These are phyloP conservation scores for Alternaria solani DNA, from an alignment of 2,329 filamentous ascomycete species.

Conservation along the genomic window DNA sequence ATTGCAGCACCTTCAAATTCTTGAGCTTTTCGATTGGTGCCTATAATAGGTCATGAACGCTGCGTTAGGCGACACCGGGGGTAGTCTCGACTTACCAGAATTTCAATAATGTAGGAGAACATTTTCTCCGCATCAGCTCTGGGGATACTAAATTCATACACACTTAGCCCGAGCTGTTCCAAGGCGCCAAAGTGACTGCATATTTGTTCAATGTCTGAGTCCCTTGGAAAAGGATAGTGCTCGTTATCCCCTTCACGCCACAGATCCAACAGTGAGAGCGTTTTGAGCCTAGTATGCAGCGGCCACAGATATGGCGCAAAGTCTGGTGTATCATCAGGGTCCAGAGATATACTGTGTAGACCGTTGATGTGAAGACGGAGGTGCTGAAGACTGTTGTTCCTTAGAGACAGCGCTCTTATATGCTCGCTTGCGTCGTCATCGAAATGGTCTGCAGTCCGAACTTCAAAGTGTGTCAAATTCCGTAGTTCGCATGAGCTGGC, in stretches of 20 bases:
- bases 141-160: not conserved
- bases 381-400: conserved; percentile 1
- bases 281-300: not conserved
- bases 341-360: not conserved
- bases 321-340: not conserved
- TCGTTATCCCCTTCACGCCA: not conserved
- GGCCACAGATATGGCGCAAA: not conserved
- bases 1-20: conserved; percentile 11
- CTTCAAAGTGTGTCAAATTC: not conserved
- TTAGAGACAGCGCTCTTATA: not conserved
- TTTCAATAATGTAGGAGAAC: not conserved
- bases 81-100: not conserved
- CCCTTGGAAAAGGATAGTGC: not conserved
- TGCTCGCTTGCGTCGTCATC: not conserved
- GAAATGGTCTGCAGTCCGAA: not conserved
- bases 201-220: not conserved
- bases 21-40: conserved; percentile 8
- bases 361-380: not conserved
- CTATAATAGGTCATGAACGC: not conserved
- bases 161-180: not conserved
- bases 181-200: not conserved
- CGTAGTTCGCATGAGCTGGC: not conserved
- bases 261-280: not conserved
- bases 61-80: not conserved
- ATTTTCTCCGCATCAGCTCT: not conserved